phyloP scores from a whole-genome alignment of 176 grass and related monocot species.

The Pontederia crassipes region DNA sequence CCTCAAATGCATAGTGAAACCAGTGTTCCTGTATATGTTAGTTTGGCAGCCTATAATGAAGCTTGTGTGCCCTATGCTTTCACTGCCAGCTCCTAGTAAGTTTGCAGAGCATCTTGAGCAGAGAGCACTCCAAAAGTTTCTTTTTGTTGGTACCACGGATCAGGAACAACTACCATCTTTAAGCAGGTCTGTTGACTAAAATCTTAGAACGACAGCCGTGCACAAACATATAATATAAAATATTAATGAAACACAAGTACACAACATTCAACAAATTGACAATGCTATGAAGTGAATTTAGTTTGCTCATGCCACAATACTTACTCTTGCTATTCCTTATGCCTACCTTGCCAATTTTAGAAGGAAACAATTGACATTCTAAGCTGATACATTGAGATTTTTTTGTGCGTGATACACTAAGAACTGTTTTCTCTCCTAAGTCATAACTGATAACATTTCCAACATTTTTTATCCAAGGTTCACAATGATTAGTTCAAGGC shows the following conservation, averaged over 20 bases:
- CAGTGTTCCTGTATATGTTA: conserved; percentile 2
- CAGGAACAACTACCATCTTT: conserved; percentile 86
- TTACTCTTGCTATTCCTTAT: no score
- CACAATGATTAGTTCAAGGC: no score
- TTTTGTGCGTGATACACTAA: no score
- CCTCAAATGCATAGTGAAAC: background rate
- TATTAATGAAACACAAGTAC: background rate
- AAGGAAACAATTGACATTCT: no score
- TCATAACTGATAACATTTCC: no score
- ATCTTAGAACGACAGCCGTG: background rate
- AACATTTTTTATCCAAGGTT: no score
- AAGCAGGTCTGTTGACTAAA: conserved; percentile 58
- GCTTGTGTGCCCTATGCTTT: conserved; percentile 79
- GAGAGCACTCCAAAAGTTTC: conserved; percentile 48
- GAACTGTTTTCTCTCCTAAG: no score
- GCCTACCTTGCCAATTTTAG: no score
- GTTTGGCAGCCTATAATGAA: conserved; percentile 73
- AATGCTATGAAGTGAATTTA: no score
- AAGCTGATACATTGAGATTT: no score
- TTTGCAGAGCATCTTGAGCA: conserved; percentile 50
- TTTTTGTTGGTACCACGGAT: conserved; percentile 57
- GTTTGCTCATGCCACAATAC: no score
- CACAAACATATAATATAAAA: background rate
- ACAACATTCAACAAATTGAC: no score
- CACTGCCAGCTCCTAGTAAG: conserved; percentile 71